Percentiles rank a stretch among this genome's conserved stretches.
phyloP scores from a whole-genome alignment of 2,329 filamentous ascomycete genomes.

The Aspergillus versicolor region DNA sequence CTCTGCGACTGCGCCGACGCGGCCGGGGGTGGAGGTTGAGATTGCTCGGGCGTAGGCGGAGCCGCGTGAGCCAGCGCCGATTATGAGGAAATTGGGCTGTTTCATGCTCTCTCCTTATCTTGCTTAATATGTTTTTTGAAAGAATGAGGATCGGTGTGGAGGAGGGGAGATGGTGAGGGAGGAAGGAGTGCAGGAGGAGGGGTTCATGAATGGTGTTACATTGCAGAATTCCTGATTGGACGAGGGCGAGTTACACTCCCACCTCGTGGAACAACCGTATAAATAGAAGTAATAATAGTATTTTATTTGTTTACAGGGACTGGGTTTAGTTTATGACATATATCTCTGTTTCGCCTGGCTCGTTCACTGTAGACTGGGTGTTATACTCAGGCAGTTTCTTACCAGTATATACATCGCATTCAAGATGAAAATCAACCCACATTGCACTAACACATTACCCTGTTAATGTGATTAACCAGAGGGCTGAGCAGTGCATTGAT shows the following conservation, averaged over 20 bases:
- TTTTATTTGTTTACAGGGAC: no score
- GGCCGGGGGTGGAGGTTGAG: conserved; percentile 62
- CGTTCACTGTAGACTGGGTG: no score
- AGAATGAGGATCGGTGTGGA: neutral
- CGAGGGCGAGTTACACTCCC: neutral
- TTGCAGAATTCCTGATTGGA: conserved; percentile 1
- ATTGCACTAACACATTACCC: no score
- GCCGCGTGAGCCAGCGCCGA: conserved; percentile 80
- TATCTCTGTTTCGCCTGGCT: no score
- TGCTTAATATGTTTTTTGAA: no score
- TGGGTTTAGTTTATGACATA: no score
- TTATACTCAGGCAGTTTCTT: no score
- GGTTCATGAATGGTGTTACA: neutral
- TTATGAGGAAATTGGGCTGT: conserved; percentile 67
- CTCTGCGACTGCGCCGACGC: conserved; percentile 75
- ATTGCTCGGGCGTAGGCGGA: conserved; percentile 71
- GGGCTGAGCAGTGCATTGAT: no score
- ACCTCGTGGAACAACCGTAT: neutral
- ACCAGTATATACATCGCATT: no score
- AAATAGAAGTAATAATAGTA: neutral
- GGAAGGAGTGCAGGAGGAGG: neutral
- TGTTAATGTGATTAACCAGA: no score
- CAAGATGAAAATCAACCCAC: no score
- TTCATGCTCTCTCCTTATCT: neutral
- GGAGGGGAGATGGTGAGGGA: neutral